phyloP scores from a whole-genome alignment of 495 filamentous ascomycete species.

The Polyplosphaeria fusca region DNA sequence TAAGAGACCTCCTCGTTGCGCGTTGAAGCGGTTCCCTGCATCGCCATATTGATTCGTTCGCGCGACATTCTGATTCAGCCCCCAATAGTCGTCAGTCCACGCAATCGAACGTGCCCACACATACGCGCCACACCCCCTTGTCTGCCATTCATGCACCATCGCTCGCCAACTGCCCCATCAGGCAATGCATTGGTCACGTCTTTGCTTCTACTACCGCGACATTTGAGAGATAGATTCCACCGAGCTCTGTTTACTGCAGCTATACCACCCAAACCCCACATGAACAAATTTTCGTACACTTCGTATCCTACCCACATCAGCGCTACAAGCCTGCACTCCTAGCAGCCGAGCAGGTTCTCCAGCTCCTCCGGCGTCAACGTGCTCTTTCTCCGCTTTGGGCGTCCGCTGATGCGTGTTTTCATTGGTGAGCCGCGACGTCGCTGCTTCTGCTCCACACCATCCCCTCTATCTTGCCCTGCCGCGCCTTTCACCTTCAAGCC shows the following conservation, averaged over 20 bases:
- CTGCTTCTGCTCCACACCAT: slow-evolving; percentile 30
- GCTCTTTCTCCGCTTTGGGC: slow-evolving; percentile 43
- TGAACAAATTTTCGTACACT: slow-evolving; percentile 9
- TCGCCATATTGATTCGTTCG: slow-evolving; percentile 8
- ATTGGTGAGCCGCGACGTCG: slow-evolving; percentile 24
- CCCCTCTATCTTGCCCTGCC: slow-evolving; percentile 9
- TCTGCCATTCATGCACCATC: slow-evolving; percentile 21
- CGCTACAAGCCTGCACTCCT: neutral
- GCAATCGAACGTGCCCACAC: slow-evolving; percentile 8
- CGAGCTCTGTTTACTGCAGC: slow-evolving; percentile 3
- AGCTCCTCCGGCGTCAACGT: slow-evolving; percentile 45
- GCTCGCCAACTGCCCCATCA: slow-evolving; percentile 13
- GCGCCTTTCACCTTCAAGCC: slow-evolving; percentile 13
- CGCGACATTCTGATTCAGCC: slow-evolving; percentile 3
- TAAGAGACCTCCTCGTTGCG: neutral
- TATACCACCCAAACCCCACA: slow-evolving; percentile 11
- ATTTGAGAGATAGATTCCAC: slow-evolving; percentile 21
- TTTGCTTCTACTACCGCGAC: neutral
- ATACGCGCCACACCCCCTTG: slow-evolving; percentile 29
- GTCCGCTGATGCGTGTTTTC: slow-evolving; percentile 40
- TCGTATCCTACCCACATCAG: neutral
- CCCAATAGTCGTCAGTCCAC: slow-evolving; percentile 8
- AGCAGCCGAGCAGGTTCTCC: slow-evolving; percentile 30
- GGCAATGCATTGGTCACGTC: slow-evolving; percentile 12
- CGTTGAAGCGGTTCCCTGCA: slow-evolving; percentile 5